phyloP scores from a whole-genome alignment of 345 rosid species.

The Isatis tinctoria region DNA sequence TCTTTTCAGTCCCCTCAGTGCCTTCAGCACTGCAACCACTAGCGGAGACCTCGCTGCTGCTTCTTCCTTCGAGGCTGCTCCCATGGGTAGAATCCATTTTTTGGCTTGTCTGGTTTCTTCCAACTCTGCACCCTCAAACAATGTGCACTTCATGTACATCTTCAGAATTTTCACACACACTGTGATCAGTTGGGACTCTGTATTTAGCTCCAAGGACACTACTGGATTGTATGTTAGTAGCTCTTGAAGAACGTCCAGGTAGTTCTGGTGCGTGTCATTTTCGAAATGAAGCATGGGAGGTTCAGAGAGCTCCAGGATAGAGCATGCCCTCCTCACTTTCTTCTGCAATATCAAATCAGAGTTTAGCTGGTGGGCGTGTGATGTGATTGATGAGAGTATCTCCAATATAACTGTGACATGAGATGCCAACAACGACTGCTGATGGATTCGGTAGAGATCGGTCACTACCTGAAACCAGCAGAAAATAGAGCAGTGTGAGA shows the following conservation, averaged over 20 bases:
- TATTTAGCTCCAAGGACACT: constrained; percentile 44
- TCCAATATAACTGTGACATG: constrained; percentile 46
- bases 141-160: constrained; percentile 58
- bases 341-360: constrained; percentile 45
- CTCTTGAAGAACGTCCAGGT: constrained; percentile 61
- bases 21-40: constrained; percentile 55
- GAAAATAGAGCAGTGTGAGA: not conserved
- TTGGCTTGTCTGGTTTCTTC: constrained; percentile 34
- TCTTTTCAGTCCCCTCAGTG: constrained; percentile 46
- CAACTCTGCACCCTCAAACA: constrained; percentile 12
- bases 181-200: constrained; percentile 50
- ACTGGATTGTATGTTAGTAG: constrained; percentile 40
- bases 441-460: constrained; percentile 53
- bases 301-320: constrained; percentile 61
- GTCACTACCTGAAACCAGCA: constrained; percentile 58
- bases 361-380: constrained; percentile 66
- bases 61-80: constrained; percentile 76
- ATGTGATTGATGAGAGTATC: constrained; percentile 55
- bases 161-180: constrained; percentile 56
- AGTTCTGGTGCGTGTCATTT: constrained; percentile 72
- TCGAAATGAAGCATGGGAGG: constrained; percentile 90
- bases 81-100: constrained; percentile 66
- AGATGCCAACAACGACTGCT: constrained; percentile 44
- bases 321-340: constrained; percentile 75
- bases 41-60: constrained; percentile 65